Evolutionary conservation across 345 rosid species (phyloP), one percentile per base, ranked within the genome.

Genomic region (Populus nigra): DNA sequence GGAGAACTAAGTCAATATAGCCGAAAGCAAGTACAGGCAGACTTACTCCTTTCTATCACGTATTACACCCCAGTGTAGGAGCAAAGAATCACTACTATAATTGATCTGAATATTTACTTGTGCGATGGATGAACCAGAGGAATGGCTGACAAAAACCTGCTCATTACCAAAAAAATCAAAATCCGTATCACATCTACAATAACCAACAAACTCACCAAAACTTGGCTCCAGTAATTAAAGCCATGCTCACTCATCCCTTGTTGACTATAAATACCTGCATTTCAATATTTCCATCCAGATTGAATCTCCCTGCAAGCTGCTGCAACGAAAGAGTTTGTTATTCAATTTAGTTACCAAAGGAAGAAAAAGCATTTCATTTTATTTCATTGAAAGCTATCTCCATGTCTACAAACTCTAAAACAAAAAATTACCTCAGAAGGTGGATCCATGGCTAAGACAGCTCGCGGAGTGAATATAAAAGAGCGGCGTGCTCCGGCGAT

Each of bases 61-160:
- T 78, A 93, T 82, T 23, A 76, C 97, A 71, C 98, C 99, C 98
- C 99, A 96, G 82, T 96, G 99, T 43, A 96, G 89, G 71, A 91
- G 76, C 87, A 96, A 86, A 38, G 98, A 87, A 74, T 90, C 91
- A 71, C 90, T 88, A 70, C 78, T 75, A 78, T 88, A 80, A 22
- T 84, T 81, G 31, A 92, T 87, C 80, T 90, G 88, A 85, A 96
- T 77, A 85, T 87, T 85, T 31, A 92, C 86, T 81, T 78, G 83
- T 43, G 80, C 89, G 39, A 76, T 61, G 76, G 83, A 83, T 39
- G 83, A 89, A 10, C 86, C 29, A 73, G 70, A 61, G 59, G 91
- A 76, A 80, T 84, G 82, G 84, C 84, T 84, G 65, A 89, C 88
- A 67, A 81, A 88, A 18, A 92, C 97, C 99, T 96, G 90, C 55